Conservation (phyloP, 495 filamentous ascomycete species). For the Margaritispora aquatica region DNA sequence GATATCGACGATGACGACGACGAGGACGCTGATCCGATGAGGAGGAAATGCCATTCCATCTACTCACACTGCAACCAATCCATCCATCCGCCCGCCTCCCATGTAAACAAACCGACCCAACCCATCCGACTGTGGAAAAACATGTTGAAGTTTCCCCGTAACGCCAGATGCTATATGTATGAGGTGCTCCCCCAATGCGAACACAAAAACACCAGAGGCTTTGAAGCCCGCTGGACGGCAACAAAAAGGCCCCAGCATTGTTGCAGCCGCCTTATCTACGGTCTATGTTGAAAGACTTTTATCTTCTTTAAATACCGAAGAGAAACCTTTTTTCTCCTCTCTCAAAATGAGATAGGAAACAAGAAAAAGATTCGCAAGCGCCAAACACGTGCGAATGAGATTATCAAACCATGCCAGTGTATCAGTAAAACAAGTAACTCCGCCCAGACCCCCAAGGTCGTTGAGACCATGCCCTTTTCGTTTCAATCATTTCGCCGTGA, state of each 20-base stretch:
- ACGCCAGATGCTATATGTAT: conserved; percentile 23
- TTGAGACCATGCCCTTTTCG: conserved; percentile 26
- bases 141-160: conserved; percentile 28
- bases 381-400: neutral
- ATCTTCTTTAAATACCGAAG: conserved; percentile 15
- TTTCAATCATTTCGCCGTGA: conserved; percentile 27
- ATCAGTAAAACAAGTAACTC: conserved; percentile 14
- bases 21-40: too few relatives aligned
- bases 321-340: conserved; percentile 13
- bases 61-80: neutral
- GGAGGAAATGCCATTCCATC: too few relatives aligned
- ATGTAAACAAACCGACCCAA: neutral
- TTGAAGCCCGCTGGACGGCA: neutral
- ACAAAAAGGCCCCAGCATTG: conserved; percentile 11
- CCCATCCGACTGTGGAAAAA: conserved; percentile 22
- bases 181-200: conserved; percentile 19
- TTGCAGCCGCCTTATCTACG: conserved; percentile 25
- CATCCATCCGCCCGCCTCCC: neutral
- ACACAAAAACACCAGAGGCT: neutral
- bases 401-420: neutral
- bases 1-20: neutral
- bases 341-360: neutral
- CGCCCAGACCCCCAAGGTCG: conserved; percentile 19
- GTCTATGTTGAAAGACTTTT: conserved; percentile 33
- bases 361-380: neutral